A percentile compares a stretch with the other conserved stretches of the same genome.
phyloP scores from a whole-genome alignment of 2,329 filamentous ascomycete species.

The Monosporascus cannonballus region DNA sequence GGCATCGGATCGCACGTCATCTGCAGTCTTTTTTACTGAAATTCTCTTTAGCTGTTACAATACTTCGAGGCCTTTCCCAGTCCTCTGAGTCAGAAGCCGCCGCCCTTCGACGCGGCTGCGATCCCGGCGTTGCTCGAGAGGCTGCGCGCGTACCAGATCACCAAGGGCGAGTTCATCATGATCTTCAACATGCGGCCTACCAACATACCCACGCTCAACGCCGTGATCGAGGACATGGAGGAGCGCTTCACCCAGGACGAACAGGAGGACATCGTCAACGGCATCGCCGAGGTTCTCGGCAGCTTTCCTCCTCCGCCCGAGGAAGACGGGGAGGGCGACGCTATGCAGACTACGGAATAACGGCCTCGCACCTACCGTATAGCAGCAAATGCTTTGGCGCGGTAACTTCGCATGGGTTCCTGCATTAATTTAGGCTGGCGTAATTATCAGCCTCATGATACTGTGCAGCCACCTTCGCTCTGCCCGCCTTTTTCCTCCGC shows the following conservation, averaged over 20 bases:
- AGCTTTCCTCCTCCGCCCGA: conserved; percentile 33
- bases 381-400: too few relatives aligned
- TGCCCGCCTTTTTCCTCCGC: conserved; percentile 42
- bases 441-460: conserved; percentile 9
- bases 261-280: conserved; percentile 50
- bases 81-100: conserved; percentile 49
- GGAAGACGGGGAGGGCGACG: conserved; percentile 28
- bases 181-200: conserved; percentile 60
- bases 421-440: too few relatives aligned
- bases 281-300: conserved; percentile 54
- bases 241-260: conserved; percentile 53
- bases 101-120: conserved; percentile 45
- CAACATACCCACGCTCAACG: conserved; percentile 51
- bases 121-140: conserved; percentile 49
- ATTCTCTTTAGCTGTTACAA: conserved; percentile 44
- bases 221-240: conserved; percentile 60
- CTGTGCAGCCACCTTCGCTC: conserved; percentile 46
- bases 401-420: too few relatives aligned
- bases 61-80: conserved; percentile 51
- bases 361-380: neutral
- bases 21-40: too few relatives aligned
- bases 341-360: conserved; percentile 29
- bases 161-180: conserved; percentile 64
- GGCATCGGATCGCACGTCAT: too few relatives aligned
- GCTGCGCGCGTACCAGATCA: conserved; percentile 52